A percentile compares a stretch with the other conserved stretches of the same genome.
These are phyloP conservation scores for Lasiodiplodia hormozganensis DNA, from an alignment of 2,329 filamentous ascomycete species.

Conservation along the genomic window DNA sequence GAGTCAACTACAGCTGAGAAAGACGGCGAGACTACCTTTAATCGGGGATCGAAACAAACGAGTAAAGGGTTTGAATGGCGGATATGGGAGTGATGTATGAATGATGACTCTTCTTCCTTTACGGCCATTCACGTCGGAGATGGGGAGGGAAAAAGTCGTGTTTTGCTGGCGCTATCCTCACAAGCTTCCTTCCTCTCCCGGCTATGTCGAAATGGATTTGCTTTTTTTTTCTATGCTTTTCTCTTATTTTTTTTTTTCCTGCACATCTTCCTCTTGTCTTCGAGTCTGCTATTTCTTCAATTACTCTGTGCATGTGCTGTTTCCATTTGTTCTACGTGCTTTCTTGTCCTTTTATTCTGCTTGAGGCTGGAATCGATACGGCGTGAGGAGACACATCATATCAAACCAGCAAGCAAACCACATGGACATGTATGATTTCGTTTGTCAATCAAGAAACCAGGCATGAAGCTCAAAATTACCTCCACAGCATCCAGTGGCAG, in stretches of 20 bases:
- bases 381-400: neutral
- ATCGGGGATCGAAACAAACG: neutral
- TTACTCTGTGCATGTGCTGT: neutral
- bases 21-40: neutral
- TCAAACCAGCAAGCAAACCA: neutral
- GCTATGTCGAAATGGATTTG: conserved; percentile 1
- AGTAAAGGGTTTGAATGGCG: neutral
- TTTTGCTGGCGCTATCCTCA: neutral
- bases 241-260: neutral
- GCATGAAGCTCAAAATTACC: neutral
- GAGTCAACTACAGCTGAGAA: neutral
- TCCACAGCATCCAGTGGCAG: no score
- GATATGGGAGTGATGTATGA: neutral
- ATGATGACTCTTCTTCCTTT: neutral
- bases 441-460: conserved; percentile 1
- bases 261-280: neutral
- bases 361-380: neutral
- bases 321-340: neutral
- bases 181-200: neutral
- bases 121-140: neutral
- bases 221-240: neutral
- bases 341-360: neutral
- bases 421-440: neutral
- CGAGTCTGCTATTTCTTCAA: neutral
- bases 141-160: neutral